These are phyloP conservation scores for Penicillium aurantiogriseum DNA, from an alignment of 2,329 filamentous ascomycete species.

Conservation along the genomic window DNA sequence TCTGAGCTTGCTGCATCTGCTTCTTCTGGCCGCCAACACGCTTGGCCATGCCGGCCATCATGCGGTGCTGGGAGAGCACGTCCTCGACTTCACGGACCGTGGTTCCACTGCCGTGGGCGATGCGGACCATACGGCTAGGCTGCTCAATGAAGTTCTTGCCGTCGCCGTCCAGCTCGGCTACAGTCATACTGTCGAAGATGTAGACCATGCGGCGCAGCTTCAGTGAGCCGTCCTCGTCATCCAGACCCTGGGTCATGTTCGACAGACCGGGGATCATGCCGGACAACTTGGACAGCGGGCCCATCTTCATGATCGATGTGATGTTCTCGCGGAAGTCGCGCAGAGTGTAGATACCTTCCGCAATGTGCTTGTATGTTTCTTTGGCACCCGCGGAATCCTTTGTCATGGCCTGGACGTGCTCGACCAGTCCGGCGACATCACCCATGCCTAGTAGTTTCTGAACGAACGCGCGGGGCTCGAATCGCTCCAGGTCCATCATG, in stretches of 20 bases:
- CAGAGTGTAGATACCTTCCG: slow-evolving; percentile 92
- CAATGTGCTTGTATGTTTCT: slow-evolving; percentile 98
- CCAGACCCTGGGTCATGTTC: slow-evolving; percentile 91
- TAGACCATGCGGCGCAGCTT: slow-evolving; percentile 99
- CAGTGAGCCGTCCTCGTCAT: slow-evolving; percentile 90
- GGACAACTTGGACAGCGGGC: slow-evolving; percentile 92
- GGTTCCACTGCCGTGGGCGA: slow-evolving; percentile 86
- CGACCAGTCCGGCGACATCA: slow-evolving; percentile 89
- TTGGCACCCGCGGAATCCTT: slow-evolving; percentile 77
- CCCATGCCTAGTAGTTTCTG: slow-evolving; percentile 95
- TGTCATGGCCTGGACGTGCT: slow-evolving; percentile 94
- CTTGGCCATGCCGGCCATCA: slow-evolving; percentile 99
- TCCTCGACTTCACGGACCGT: slow-evolving; percentile 93
- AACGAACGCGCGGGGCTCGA: slow-evolving; percentile 89
- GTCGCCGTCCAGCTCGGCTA: slow-evolving; percentile 91
- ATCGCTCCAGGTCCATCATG: slow-evolving; percentile 89
- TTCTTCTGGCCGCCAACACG: slow-evolving; percentile 98
- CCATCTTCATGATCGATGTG: slow-evolving; percentile 99
- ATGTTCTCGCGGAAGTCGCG: slow-evolving; percentile 93
- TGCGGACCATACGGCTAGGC: slow-evolving; percentile 85
- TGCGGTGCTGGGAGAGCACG: slow-evolving; percentile 91
- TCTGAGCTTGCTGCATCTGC: slow-evolving; percentile 92
- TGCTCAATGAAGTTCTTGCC: slow-evolving; percentile 93
- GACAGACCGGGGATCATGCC: slow-evolving; percentile 97
- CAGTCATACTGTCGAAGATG: slow-evolving; percentile 97